Evolutionary conservation across 371 early-diverging fungal genomes (phyloP).

Genomic region (Chytridium lagenaria): DNA sequence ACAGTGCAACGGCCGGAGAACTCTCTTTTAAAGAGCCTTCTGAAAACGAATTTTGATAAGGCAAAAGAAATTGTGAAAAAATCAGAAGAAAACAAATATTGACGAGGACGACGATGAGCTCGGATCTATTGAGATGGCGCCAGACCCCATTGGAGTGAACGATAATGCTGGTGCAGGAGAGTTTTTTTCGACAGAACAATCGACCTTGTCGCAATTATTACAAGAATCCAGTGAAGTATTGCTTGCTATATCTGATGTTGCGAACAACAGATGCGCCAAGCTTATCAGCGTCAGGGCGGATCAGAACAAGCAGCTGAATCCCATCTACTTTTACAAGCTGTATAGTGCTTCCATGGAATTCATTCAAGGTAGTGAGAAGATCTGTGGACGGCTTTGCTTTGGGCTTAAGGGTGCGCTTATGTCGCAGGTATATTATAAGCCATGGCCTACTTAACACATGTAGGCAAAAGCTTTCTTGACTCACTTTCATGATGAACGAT

Average conservation of each 20-base stretch:
- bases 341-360: constrained; percentile 79
- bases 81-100: constrained; percentile 8
- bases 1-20: constrained; percentile 41
- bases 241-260: constrained; percentile 75
- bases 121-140: constrained; percentile 28
- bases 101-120: constrained; percentile 55
- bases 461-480: constrained; percentile 84
- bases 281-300: constrained; percentile 84
- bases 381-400: constrained; percentile 84
- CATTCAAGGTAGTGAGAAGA: constrained; percentile 70
- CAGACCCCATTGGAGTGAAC: constrained; percentile 13
- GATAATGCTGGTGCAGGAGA: not conserved
- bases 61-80: not conserved
- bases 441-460: not conserved
- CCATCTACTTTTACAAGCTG: constrained; percentile 84
- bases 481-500: constrained; percentile 90
- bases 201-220: constrained; percentile 41
- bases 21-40: not conserved
- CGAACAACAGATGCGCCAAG: constrained; percentile 87
- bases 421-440: constrained; percentile 62
- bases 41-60: constrained; percentile 17
- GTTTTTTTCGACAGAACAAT: not conserved
- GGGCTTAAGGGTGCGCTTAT: constrained; percentile 80
- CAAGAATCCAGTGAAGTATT: constrained; percentile 67
- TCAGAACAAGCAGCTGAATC: constrained; percentile 84